Evolutionary conservation across 345 rosid genomes (phyloP).

Genomic region (Adansonia digitata): DNA sequence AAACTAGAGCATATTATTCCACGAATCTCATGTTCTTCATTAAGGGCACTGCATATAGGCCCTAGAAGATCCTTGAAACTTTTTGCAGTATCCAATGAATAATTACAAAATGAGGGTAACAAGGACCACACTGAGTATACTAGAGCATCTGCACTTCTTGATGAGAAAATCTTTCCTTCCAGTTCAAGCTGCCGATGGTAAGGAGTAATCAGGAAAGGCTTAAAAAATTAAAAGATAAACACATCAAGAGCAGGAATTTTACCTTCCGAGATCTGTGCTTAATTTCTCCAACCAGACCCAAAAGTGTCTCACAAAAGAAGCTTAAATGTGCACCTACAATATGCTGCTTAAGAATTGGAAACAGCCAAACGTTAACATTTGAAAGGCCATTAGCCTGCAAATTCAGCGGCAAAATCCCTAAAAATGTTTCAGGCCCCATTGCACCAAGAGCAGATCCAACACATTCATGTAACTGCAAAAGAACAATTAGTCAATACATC

Average conservation of each 20-base stretch:
- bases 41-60: constrained; percentile 48
- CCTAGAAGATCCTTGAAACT: constrained; percentile 56
- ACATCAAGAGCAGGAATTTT: background rate
- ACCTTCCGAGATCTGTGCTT: constrained; percentile 68
- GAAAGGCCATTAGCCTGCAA: constrained; percentile 74
- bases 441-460: constrained; percentile 93
- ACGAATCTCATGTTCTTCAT: constrained; percentile 52
- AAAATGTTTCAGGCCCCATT: constrained; percentile 86
- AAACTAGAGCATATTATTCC: constrained; percentile 68
- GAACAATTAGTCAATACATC: constrained; percentile 19
- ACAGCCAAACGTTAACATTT: constrained; percentile 85
- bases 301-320: constrained; percentile 60
- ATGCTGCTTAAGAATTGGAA: constrained; percentile 90
- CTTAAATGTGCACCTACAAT: constrained; percentile 72
- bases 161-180: constrained; percentile 57
- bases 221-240: background rate
- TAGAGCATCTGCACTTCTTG: constrained; percentile 66
- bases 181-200: constrained; percentile 57
- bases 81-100: constrained; percentile 72
- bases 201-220: constrained; percentile 16
- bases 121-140: constrained; percentile 82
- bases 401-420: constrained; percentile 63
- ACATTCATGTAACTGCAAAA: constrained; percentile 76
- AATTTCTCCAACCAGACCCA: constrained; percentile 44
- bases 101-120: constrained; percentile 89